Evolutionary conservation across 257 asterid genomes (phyloP).

Genomic region (Primulina huaijiensis): DNA sequence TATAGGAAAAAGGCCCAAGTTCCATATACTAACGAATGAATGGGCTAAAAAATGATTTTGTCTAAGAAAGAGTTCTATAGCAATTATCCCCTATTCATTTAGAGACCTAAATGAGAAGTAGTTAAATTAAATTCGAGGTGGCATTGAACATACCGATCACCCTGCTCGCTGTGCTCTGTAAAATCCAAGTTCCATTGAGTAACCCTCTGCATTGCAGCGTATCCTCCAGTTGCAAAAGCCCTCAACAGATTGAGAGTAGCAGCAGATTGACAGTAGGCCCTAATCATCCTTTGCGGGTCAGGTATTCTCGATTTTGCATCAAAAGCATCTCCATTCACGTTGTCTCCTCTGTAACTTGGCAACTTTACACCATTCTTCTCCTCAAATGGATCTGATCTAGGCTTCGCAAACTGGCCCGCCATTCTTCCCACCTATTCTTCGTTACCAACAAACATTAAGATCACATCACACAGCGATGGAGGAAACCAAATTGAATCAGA

Average conservation of each 20-base stretch:
- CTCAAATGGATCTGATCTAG: slow-evolving; percentile 68
- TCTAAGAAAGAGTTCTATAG: not conserved
- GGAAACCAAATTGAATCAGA: not conserved
- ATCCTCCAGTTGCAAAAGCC: slow-evolving; percentile 85
- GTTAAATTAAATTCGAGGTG: not conserved
- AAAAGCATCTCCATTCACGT: slow-evolving; percentile 69
- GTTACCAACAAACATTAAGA: not conserved
- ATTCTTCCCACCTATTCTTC: slow-evolving; percentile 68
- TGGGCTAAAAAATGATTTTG: not conserved
- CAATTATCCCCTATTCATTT: not conserved
- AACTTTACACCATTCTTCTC: slow-evolving; percentile 72
- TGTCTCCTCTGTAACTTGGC: slow-evolving; percentile 89
- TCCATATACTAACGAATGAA: not conserved
- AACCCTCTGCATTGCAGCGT: slow-evolving; percentile 83
- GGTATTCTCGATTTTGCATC: slow-evolving; percentile 64
- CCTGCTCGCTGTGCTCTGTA: slow-evolving; percentile 81
- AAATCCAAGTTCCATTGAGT: slow-evolving; percentile 84
- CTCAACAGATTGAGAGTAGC: slow-evolving; percentile 80
- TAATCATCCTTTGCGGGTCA: slow-evolving; percentile 81
- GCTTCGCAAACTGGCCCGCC: slow-evolving; percentile 94
- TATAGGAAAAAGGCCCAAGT: too few species aligned
- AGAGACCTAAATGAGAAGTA: not conserved
- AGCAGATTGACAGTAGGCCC: slow-evolving; percentile 84
- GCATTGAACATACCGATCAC: slow-evolving; percentile 51
- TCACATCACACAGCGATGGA: not conserved